Conservation (phyloP, 1,139 yeast genomes). For the Protomyces pachydermus region DNA sequence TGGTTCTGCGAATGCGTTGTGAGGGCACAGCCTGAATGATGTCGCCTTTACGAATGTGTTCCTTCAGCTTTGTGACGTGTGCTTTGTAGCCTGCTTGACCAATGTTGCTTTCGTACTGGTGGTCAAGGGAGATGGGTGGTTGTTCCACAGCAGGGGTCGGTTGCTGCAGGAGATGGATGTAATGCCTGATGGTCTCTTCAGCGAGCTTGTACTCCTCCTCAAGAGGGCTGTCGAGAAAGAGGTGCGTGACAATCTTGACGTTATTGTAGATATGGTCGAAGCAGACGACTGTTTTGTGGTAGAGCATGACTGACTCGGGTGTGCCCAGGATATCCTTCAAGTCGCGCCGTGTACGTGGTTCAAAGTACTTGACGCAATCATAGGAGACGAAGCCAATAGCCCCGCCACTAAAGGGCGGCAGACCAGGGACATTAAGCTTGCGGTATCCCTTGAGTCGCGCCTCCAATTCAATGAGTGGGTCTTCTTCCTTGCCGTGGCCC, state of each 20-base stretch:
- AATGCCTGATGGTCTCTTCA: conserved; percentile 50
- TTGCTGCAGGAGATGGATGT: conserved; percentile 50
- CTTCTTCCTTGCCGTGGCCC: conserved; percentile 55
- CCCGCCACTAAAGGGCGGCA: conserved; percentile 84
- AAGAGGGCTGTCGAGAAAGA: conserved; percentile 47
- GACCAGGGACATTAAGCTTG: conserved; percentile 71
- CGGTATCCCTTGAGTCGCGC: conserved; percentile 58
- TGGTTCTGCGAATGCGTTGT: conserved; percentile 91
- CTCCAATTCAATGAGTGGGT: conserved; percentile 73
- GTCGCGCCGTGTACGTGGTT: conserved; percentile 72
- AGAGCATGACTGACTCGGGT: conserved; percentile 89
- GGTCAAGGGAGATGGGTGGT: conserved; percentile 57
- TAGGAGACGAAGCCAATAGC: conserved; percentile 93
- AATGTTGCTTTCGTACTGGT: conserved; percentile 73
- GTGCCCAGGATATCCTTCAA: conserved; percentile 72
- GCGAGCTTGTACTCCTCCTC: conserved; percentile 54
- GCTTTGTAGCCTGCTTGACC: conserved; percentile 89
- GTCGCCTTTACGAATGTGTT: conserved; percentile 83
- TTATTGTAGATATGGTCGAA: conserved; percentile 92
- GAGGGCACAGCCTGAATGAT: conserved; percentile 97
- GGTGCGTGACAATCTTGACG: conserved; percentile 81
- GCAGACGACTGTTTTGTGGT: conserved; percentile 82
- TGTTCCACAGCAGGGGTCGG: conserved; percentile 57
- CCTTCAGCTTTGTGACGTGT: conserved; percentile 68
- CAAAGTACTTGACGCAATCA: conserved; percentile 93